Evolutionary conservation across 2,329 filamentous ascomycete species (phyloP), one percentile per base, ranked within the genome.

Genomic region (Ophiostoma perfectum): DNA sequence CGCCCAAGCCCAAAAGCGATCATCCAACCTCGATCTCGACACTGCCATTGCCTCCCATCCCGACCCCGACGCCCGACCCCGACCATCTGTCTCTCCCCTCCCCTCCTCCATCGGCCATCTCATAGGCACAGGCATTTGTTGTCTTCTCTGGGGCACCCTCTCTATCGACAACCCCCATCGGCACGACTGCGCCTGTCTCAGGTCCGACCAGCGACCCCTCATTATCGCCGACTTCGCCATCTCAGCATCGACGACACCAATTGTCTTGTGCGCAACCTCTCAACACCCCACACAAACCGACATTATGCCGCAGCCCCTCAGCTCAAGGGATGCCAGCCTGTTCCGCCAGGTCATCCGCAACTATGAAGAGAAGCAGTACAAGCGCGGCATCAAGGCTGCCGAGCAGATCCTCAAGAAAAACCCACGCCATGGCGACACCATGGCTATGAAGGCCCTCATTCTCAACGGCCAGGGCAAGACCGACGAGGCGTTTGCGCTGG

Each of bases 301-400:
- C 73, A 78, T 76, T 73, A 91, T 91, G 89, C 88, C 89, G 73
- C 89, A 92, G 80, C 85, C 84, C 76, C 83, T 93, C 71, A 88
- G 84, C 76, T 88, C 92, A 76, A 98, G 98, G 82, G 95, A 99
- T 85, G 88, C 88, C 75, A 89, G 93, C 78, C 89, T 97, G 81
- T 99, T 99, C 81, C 90, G 93, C 72, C 92, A 93, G 78, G 89
- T 99, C 73, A 92, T 99, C 76, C 93, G 94, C 78, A 89, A 92
- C 80, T 99, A 98, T 83, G 95, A 99, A 80, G 90, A 93, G 77
- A 99, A 99, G 81, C 94, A 98, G 77, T 97, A 98, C 83, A 99
- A 98, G 82, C 82, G 84, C 71, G 94, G 94, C 78, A 84, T 99
- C 77, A 99, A 98, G 82, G 89, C 91, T 64, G 94, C 95, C 74